Evolutionary conservation across 768 basidiomycete genomes (phyloP).

Genomic region (Mycena haematopus): DNA sequence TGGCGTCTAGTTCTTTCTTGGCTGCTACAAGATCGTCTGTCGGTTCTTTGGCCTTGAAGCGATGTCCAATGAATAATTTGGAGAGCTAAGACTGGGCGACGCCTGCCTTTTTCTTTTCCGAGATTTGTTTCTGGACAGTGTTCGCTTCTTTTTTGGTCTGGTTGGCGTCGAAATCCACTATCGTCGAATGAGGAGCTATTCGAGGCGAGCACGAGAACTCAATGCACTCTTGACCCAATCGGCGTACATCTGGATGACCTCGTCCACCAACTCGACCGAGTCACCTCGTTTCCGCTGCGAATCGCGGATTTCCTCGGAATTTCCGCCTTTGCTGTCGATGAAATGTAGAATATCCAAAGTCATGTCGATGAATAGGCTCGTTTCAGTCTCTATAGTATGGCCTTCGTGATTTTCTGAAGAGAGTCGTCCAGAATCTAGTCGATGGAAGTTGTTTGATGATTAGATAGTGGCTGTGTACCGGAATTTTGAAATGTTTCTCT

Average conservation of each 20-base stretch:
- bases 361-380: too few relatives aligned
- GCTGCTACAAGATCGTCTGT: constrained; percentile 86
- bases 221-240: constrained; percentile 94
- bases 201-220: constrained; percentile 13
- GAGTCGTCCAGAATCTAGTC: too few relatives aligned
- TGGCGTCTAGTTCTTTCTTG: constrained; percentile 86
- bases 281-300: constrained; percentile 93
- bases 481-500: not conserved
- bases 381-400: too few relatives aligned
- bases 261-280: constrained; percentile 90
- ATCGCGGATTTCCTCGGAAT: constrained; percentile 87
- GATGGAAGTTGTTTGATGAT: too few relatives aligned
- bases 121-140: constrained; percentile 92
- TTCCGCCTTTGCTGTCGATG: constrained; percentile 89
- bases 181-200: constrained; percentile 10
- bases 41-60: constrained; percentile 81
- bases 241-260: constrained; percentile 88
- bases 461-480: constrained; percentile 1
- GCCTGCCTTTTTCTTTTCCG: constrained; percentile 88
- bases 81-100: not conserved
- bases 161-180: constrained; percentile 90
- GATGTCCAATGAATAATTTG: not conserved
- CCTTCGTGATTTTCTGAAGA: too few relatives aligned
- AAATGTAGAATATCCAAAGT: constrained; percentile 83
- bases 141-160: constrained; percentile 84